A percentile compares a stretch with the other conserved stretches of the same genome.
phyloP scores from a whole-genome alignment of 768 basidiomycete genomes.

The Boletus huronensis region DNA sequence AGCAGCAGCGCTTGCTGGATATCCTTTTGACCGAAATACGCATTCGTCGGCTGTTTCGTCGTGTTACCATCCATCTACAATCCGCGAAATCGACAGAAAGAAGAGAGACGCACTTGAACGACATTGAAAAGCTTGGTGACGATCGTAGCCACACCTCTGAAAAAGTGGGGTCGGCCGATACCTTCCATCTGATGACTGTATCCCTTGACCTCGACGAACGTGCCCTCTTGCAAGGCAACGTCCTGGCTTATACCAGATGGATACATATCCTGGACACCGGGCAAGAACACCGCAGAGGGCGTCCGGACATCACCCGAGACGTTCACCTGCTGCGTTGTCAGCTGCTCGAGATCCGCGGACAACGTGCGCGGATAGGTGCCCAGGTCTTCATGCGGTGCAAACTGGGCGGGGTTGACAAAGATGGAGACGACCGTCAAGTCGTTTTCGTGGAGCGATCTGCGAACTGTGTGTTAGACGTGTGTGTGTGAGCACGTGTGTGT shows the following conservation, averaged over 20 bases:
- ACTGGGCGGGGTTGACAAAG: constrained; percentile 98
- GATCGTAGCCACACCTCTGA: constrained; percentile 92
- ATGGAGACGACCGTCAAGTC: constrained; percentile 90
- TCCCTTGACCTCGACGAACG: constrained; percentile 91
- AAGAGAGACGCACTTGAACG: constrained; percentile 57
- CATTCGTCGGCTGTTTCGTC: constrained; percentile 62
- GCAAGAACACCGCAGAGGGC: constrained; percentile 74
- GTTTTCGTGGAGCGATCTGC: constrained; percentile 69
- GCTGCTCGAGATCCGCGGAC: constrained; percentile 62
- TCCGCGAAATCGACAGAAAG: not conserved
- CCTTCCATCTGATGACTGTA: constrained; percentile 95
- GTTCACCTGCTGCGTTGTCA: constrained; percentile 40
- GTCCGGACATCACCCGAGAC: constrained; percentile 35
- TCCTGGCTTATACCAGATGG: constrained; percentile 87
- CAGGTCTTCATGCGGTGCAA: constrained; percentile 94
- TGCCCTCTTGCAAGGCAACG: constrained; percentile 69
- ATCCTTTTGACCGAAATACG: constrained; percentile 98
- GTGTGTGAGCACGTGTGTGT: not conserved
- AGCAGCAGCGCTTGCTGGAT: constrained; percentile 93
- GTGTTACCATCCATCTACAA: not conserved
- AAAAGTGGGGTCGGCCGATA: constrained; percentile 80
- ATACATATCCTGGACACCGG: constrained; percentile 82
- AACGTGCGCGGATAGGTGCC: constrained; percentile 88
- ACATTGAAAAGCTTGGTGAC: constrained; percentile 94
- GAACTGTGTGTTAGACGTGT: constrained; percentile 46